These are phyloP conservation scores for Penstemon eatonii DNA, from an alignment of 257 asterid species.

Conservation along the genomic window DNA sequence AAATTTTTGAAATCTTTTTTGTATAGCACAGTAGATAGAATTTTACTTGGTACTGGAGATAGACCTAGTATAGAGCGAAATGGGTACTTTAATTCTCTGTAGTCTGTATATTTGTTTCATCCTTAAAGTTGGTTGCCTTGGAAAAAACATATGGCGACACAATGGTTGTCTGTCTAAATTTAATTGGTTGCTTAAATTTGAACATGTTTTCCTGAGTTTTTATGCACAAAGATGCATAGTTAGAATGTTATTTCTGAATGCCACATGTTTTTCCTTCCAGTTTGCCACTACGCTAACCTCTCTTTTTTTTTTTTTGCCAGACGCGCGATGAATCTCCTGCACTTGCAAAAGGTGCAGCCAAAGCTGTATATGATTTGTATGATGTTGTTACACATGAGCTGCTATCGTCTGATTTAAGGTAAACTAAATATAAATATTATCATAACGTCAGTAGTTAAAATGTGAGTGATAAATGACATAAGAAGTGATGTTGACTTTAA, in stretches of 20 bases:
- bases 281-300: slow-evolving; percentile 27
- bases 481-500: slow-evolving; percentile 17
- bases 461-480: slow-evolving; percentile 1
- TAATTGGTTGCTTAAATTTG: slow-evolving; percentile 13
- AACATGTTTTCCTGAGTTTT: slow-evolving; percentile 6
- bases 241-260: slow-evolving; percentile 13
- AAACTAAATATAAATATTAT: slow-evolving; percentile 27
- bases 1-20: too few relatives aligned
- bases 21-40: too few relatives aligned
- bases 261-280: slow-evolving; percentile 15
- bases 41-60: too few relatives aligned
- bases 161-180: slow-evolving; percentile 21
- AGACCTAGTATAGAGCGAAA: too few relatives aligned
- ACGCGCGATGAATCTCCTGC: slow-evolving; percentile 76
- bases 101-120: not conserved
- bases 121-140: too few relatives aligned
- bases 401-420: slow-evolving; percentile 86
- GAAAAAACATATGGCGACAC: too few relatives aligned
- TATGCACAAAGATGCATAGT: not conserved
- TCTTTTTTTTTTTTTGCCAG: slow-evolving; percentile 40
- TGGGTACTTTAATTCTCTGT: too few relatives aligned
- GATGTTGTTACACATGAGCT: slow-evolving; percentile 94
- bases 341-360: slow-evolving; percentile 92
- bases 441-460: not conserved
- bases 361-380: slow-evolving; percentile 80